Conservation (phyloP, 2,329 filamentous ascomycete species). For the Botrytis medusae region DNA sequence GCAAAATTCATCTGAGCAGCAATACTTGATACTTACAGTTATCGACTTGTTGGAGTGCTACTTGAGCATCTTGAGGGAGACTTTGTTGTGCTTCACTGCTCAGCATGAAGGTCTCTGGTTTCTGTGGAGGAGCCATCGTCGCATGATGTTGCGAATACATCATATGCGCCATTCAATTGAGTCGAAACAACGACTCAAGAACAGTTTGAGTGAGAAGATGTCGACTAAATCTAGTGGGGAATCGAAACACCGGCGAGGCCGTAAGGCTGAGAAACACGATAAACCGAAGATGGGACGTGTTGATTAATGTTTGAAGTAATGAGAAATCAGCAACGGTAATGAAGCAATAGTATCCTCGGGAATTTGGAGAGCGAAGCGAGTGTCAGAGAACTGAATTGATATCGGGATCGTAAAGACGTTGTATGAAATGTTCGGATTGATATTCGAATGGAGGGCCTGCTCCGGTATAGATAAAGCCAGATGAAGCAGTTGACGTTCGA, state of each 20-base stretch:
- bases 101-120: slow-evolving; percentile 98
- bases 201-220: slow-evolving; percentile 27
- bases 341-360: slow-evolving; percentile 35
- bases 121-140: slow-evolving; percentile 87
- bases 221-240: slow-evolving; percentile 26
- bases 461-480: slow-evolving; percentile 39
- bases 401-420: slow-evolving; percentile 27
- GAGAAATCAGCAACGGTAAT: slow-evolving; percentile 33
- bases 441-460: slow-evolving; percentile 36
- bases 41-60: slow-evolving; percentile 96
- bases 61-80: slow-evolving; percentile 92
- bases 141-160: slow-evolving; percentile 80
- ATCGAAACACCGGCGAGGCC: slow-evolving; percentile 36
- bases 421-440: slow-evolving; percentile 16
- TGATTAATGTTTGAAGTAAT: slow-evolving; percentile 25
- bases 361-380: slow-evolving; percentile 34
- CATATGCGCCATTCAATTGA: slow-evolving; percentile 41
- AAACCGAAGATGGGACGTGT: slow-evolving; percentile 24
- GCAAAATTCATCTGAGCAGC: slow-evolving; percentile 8
- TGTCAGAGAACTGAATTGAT: slow-evolving; percentile 25
- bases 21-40: slow-evolving; percentile 66
- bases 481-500: slow-evolving; percentile 41
- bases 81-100: slow-evolving; percentile 96
- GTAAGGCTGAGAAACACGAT: slow-evolving; percentile 29
- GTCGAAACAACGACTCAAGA: slow-evolving; percentile 34